Evolutionary conservation across 768 basidiomycete species (phyloP).

Genomic region (Collybiopsis confluens): DNA sequence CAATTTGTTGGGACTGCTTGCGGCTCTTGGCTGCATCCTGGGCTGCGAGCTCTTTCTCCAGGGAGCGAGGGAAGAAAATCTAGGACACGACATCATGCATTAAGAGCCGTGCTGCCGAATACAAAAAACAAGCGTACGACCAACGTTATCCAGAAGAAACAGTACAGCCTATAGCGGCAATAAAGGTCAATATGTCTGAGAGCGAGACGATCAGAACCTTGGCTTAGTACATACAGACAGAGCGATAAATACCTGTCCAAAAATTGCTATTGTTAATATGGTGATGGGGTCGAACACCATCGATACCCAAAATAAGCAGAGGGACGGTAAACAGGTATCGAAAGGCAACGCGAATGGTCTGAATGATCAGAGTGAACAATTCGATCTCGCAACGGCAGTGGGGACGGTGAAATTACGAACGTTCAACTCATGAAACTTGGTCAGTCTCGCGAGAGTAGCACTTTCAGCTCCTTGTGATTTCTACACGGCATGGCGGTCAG

Average conservation of each 20-base stretch:
- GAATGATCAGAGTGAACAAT: neutral
- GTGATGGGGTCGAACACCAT: slow-evolving; percentile 59
- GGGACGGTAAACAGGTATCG: slow-evolving; percentile 70
- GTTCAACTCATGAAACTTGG: slow-evolving; percentile 80
- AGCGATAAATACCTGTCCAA: slow-evolving; percentile 37
- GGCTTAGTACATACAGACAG: neutral
- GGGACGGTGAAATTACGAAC: slow-evolving; percentile 35
- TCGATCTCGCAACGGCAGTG: too few relatives aligned
- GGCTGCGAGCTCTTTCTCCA: slow-evolving; percentile 57
- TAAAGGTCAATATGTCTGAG: slow-evolving; percentile 55
- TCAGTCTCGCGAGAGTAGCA: slow-evolving; percentile 63
- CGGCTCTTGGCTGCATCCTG: slow-evolving; percentile 36
- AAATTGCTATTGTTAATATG: slow-evolving; percentile 62
- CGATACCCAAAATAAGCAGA: slow-evolving; percentile 59
- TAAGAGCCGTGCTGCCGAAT: too few relatives aligned
- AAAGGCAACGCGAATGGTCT: slow-evolving; percentile 71
- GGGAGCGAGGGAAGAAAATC: slow-evolving; percentile 84
- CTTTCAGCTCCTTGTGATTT: slow-evolving; percentile 58
- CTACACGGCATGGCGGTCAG: slow-evolving; percentile 27
- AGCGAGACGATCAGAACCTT: slow-evolving; percentile 4
- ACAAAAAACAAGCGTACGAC: slow-evolving; percentile 38
- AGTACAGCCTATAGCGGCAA: slow-evolving; percentile 54
- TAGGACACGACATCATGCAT: slow-evolving; percentile 23
- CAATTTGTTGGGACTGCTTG: too few relatives aligned
- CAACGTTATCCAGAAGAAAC: slow-evolving; percentile 73